Conservation (phyloP, 192 early-diverging fungal species). For the Coemansia interrupta region DNA sequence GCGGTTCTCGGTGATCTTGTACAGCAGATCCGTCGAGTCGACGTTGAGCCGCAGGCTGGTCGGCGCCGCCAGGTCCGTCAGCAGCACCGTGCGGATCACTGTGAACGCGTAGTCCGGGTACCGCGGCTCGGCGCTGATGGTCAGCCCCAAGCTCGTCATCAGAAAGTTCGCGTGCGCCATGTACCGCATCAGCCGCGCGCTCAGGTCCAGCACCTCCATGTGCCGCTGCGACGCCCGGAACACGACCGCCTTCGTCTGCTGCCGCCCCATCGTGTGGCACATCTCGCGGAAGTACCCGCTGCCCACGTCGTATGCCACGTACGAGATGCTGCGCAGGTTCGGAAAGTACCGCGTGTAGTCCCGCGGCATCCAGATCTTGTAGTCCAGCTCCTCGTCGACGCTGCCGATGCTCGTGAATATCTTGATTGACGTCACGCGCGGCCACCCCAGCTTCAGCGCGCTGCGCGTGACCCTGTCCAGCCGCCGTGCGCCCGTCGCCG, state of each 20-base stretch:
- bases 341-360: slow-evolving; percentile 52
- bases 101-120: slow-evolving; percentile 49
- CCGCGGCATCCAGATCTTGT: slow-evolving; percentile 53
- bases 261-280: slow-evolving; percentile 44
- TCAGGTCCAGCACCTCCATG: slow-evolving; percentile 42
- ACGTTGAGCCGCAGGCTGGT: slow-evolving; percentile 46
- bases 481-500: slow-evolving; percentile 26
- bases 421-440: slow-evolving; percentile 43
- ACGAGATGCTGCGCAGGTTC: slow-evolving; percentile 38
- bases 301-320: slow-evolving; percentile 30
- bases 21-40: slow-evolving; percentile 49
- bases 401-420: slow-evolving; percentile 33
- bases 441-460: slow-evolving; percentile 52
- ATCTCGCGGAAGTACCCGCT: slow-evolving; percentile 51
- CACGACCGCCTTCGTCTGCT: slow-evolving; percentile 40
- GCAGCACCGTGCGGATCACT: slow-evolving; percentile 46
- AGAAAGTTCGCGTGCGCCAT: slow-evolving; percentile 54
- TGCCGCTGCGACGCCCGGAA: slow-evolving; percentile 49
- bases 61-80: slow-evolving; percentile 46
- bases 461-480: slow-evolving; percentile 36
- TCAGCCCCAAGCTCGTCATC: slow-evolving; percentile 39
- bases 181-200: slow-evolving; percentile 49
- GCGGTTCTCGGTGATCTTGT: slow-evolving; percentile 48
- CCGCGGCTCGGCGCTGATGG: slow-evolving; percentile 36
- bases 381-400: slow-evolving; percentile 43